Percentiles rank a stretch among this genome's conserved stretches.
Evolutionary conservation across 202 grass and related monocot genomes (phyloP).

Genomic region (Thinopyrum obtusiflorum): DNA sequence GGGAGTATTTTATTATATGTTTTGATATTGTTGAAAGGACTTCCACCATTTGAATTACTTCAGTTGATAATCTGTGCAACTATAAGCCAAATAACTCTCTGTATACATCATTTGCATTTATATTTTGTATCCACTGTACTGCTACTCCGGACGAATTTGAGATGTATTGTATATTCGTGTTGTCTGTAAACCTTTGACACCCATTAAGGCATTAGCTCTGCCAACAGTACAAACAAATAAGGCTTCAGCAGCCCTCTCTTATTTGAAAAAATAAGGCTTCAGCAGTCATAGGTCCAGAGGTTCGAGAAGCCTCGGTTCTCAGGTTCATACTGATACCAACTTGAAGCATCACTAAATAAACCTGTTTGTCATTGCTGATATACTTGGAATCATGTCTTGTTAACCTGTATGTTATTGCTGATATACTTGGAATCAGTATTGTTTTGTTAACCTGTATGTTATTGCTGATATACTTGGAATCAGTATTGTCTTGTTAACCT

Average conservation of each 20-base stretch:
- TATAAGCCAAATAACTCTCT: background rate
- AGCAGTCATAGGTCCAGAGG: too few species aligned
- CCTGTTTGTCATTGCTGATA: background rate
- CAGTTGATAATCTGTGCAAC: background rate
- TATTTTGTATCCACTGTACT: background rate
- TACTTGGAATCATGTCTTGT: background rate
- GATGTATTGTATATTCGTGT: background rate
- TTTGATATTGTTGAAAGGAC: background rate
- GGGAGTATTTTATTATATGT: background rate
- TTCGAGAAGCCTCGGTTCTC: background rate
- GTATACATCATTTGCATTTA: background rate
- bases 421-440: too few species aligned
- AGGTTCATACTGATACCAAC: background rate
- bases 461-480: background rate
- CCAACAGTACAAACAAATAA: background rate
- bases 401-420: too few species aligned
- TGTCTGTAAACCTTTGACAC: background rate
- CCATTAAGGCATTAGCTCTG: background rate
- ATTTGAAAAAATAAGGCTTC: background rate
- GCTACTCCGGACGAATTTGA: background rate
- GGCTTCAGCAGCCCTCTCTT: background rate
- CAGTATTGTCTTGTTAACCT: background rate
- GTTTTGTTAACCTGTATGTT: background rate
- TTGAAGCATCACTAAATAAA: background rate
- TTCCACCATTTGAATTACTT: background rate